A percentile compares a stretch with the other conserved stretches of the same genome.
These are phyloP conservation scores for Hanseniaspora gamundiae DNA, from an alignment of 1,139 yeast species.

Conservation along the genomic window DNA sequence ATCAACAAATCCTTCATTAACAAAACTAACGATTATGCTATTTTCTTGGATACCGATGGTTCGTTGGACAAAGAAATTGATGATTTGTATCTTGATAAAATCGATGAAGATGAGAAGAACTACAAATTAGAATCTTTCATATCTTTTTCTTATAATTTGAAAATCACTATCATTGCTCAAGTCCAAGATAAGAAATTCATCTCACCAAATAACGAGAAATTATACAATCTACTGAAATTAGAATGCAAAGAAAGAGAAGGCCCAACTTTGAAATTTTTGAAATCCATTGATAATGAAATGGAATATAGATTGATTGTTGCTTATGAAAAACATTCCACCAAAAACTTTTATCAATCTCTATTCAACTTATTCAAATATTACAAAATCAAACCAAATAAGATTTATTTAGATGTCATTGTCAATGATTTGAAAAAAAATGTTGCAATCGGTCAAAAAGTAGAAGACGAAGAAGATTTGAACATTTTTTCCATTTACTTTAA, in stretches of 20 bases:
- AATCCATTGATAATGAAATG: conserved; percentile 67
- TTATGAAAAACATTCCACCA: conserved; percentile 71
- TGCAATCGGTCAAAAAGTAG: background rate
- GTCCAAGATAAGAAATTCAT: conserved; percentile 80
- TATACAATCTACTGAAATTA: conserved; percentile 62
- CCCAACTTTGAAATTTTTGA: conserved; percentile 79
- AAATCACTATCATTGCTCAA: conserved; percentile 34
- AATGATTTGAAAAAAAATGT: conserved; percentile 44
- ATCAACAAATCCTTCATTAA: conserved; percentile 32
- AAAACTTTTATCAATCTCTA: conserved; percentile 80
- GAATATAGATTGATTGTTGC: conserved; percentile 65
- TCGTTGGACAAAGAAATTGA: conserved; percentile 60
- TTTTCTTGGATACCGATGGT: conserved; percentile 60
- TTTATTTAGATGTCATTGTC: conserved; percentile 87
- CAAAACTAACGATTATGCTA: conserved; percentile 67
- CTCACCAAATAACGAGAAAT: conserved; percentile 61
- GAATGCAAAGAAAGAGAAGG: conserved; percentile 72
- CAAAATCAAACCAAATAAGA: conserved; percentile 73
- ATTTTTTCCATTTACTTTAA: conserved; percentile 77
- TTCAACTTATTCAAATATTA: conserved; percentile 84
- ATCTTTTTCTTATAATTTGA: conserved; percentile 11
- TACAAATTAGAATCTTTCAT: conserved; percentile 8
- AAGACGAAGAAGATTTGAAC: conserved; percentile 26
- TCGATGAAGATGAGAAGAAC: conserved; percentile 34
- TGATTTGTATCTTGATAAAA: conserved; percentile 63